Percentiles rank a stretch among this genome's conserved stretches.
phyloP scores from a whole-genome alignment of 2,329 filamentous ascomycete genomes.

The Elsinoe batatas region DNA sequence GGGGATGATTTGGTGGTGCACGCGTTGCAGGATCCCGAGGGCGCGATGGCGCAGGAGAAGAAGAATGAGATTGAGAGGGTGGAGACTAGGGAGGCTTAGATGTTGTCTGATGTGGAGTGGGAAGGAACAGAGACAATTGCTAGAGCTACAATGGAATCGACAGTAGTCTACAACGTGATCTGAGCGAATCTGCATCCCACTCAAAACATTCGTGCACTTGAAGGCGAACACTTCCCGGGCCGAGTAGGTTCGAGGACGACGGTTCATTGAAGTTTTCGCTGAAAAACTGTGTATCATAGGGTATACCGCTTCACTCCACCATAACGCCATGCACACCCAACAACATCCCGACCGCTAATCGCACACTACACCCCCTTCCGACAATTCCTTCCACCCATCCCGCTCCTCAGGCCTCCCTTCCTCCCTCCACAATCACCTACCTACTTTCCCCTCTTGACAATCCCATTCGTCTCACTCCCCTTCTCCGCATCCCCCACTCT shows the following conservation, averaged over 20 bases:
- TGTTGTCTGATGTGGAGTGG: not conserved
- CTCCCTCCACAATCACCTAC: not conserved
- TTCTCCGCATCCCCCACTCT: constrained; percentile 39
- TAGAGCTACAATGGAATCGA: not conserved
- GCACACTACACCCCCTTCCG: not conserved
- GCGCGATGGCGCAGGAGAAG: constrained; percentile 18
- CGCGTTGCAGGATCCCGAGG: constrained; percentile 27
- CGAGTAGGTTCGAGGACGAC: too few species aligned
- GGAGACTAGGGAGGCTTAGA: not conserved
- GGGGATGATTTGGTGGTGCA: constrained; percentile 29
- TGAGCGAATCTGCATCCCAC: too few species aligned
- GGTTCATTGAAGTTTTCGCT: too few species aligned
- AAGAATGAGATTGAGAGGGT: constrained; percentile 8
- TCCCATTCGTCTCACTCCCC: constrained; percentile 23
- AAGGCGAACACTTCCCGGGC: not conserved
- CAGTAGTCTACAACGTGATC: too few species aligned
- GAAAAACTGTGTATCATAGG: not conserved
- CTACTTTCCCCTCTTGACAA: constrained; percentile 17
- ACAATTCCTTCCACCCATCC: not conserved
- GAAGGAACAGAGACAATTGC: not conserved
- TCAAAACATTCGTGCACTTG: too few species aligned
- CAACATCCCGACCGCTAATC: not conserved
- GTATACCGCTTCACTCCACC: not conserved
- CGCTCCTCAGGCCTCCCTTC: not conserved
- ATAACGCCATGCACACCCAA: not conserved